Evolutionary conservation across 768 basidiomycete species (phyloP), one percentile per base, ranked within the genome.

Genomic region (Neoboletus magnificus): DNA sequence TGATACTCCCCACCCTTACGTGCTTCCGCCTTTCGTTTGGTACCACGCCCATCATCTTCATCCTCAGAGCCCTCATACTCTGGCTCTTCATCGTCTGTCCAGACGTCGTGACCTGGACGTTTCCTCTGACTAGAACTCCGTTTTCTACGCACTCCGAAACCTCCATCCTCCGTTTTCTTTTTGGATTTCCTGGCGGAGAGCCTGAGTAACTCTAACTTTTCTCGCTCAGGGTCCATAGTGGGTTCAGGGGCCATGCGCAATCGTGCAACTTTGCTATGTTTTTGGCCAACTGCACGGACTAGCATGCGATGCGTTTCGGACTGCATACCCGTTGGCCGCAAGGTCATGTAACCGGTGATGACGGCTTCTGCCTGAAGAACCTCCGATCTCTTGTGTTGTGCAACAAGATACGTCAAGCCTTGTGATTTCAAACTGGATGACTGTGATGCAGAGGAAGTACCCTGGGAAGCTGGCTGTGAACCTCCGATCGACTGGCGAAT

Each of bases 271-370:
- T 90, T 90, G 71, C 79, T 87, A 72, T 94, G 88, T 70, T 88
- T 87, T 66, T 93, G 89, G 32, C 87, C 89, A 9, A 93, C 90
- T 37, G 90, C 86, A 36, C 87, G 85, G 8, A 93, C 93, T 37
- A 95, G 79, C 83, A 91, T 87, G 48, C 89, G 83, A 70, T 96
- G 93, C 15, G 91, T 91, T 71, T 90, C 87, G 5, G 88, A 89
- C 67, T 93, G 87, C 87, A 94, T 93, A 55, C 89, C 88, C 4
- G 91, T 89, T 3, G 93, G 93, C 3, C 87, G 86, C 56, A 96
- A 76, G 40, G 84, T 80, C 83, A 95, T 87, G 64, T 86, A 84
- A 39, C 93, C 93, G 2, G 90, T 89, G 54, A 94, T 78, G 56
- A 87, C 76, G 3, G 89, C 87, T 67, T 94, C 92, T 25, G 90